Evolutionary conservation across 139 green algal species (phyloP).

Genomic region (Volvox reticuliferus): DNA sequence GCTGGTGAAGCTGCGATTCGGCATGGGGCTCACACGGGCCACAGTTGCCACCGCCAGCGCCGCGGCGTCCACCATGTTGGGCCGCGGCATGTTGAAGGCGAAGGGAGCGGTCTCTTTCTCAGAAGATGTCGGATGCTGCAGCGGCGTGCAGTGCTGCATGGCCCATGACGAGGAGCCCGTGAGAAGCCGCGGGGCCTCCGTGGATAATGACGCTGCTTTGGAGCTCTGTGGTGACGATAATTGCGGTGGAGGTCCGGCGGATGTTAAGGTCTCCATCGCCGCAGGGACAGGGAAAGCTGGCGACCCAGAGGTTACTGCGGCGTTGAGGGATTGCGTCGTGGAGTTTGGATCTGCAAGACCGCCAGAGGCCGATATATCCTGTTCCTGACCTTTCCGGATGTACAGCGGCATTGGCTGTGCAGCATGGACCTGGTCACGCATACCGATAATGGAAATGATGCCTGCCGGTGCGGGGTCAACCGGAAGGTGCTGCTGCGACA

Average conservation of each 20-base stretch:
- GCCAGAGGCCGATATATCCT: too few relatives aligned
- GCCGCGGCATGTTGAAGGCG: neutral
- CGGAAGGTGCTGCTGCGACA: too few relatives aligned
- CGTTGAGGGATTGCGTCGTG: neutral
- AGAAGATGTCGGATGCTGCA: neutral
- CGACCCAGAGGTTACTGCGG: neutral
- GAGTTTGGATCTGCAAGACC: neutral
- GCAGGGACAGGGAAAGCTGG: neutral
- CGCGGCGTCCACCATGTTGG: slow-evolving; percentile 22
- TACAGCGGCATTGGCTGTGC: neutral
- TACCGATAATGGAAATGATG: neutral
- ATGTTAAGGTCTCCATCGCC: neutral
- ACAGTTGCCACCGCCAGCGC: slow-evolving; percentile 21
- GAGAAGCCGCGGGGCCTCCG: neutral
- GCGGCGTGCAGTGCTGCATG: neutral
- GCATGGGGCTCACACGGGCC: slow-evolving; percentile 29
- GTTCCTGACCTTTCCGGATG: neutral
- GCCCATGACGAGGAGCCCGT: neutral
- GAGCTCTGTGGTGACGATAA: too few relatives aligned
- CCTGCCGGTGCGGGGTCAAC: neutral
- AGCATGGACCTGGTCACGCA: neutral
- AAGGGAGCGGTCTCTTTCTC: neutral
- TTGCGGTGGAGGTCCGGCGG: too few relatives aligned
- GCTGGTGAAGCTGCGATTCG: neutral
- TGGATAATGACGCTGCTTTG: neutral